Percentiles rank a stretch among this genome's conserved stretches.
Conservation (phyloP, 495 filamentous ascomycete genomes). For the Corynascus novoguineensis region DNA sequence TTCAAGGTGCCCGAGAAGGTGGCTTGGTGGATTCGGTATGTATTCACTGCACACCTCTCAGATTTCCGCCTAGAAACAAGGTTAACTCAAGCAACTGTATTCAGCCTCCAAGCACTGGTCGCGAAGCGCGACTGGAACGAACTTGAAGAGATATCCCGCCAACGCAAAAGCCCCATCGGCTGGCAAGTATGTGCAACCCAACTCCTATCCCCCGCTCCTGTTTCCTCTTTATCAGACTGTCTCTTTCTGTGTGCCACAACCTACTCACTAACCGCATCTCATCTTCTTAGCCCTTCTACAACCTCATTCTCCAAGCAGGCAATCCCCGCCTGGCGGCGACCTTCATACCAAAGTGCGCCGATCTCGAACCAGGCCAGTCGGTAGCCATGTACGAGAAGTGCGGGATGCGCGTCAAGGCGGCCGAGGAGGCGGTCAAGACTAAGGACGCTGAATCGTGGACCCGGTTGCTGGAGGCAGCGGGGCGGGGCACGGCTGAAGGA, state of each 20-base stretch:
- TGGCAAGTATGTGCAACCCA: conserved; percentile 70
- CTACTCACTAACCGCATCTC: not conserved
- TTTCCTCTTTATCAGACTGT: not conserved
- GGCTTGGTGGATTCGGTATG: conserved; percentile 72
- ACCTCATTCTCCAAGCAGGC: conserved; percentile 78
- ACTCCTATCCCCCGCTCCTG: not conserved
- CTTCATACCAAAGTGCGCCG: conserved; percentile 82
- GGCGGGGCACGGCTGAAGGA: conserved; percentile 37
- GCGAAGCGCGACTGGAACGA: conserved; percentile 86
- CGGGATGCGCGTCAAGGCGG: conserved; percentile 82
- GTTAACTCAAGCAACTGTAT: not conserved
- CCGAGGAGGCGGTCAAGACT: conserved; percentile 78
- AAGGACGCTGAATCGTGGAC: conserved; percentile 64
- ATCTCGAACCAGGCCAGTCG: conserved; percentile 53
- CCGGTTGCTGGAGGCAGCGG: conserved; percentile 43
- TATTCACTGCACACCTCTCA: not conserved
- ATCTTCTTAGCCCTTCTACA: conserved; percentile 71
- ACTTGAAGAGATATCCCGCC: conserved; percentile 73
- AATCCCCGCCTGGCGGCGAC: conserved; percentile 78
- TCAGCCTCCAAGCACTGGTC: conserved; percentile 77
- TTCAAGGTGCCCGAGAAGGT: conserved; percentile 90
- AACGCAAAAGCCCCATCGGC: conserved; percentile 81
- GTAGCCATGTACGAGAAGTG: conserved; percentile 97
- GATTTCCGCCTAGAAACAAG: not conserved
- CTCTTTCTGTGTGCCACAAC: not conserved